Evolutionary conservation across 1,284 basidiomycete genomes (phyloP).

Genomic region (Papiliotrema fonsecae): DNA sequence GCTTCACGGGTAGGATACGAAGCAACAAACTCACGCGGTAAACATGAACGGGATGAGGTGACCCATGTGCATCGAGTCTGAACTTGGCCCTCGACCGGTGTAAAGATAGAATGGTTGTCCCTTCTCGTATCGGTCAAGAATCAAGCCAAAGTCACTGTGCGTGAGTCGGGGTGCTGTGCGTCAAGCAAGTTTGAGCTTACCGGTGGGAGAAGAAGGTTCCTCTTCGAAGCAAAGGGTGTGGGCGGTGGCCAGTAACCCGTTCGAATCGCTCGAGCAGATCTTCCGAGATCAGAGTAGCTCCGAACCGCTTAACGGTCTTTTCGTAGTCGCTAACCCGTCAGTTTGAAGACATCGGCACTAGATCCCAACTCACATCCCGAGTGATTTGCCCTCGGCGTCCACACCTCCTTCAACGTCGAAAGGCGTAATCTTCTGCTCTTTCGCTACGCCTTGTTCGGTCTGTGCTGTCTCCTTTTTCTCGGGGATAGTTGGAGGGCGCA

Average conservation of each 20-base stretch:
- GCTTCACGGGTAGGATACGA: not conserved
- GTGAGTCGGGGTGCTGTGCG: constrained; percentile 1
- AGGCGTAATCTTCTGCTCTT: constrained; percentile 86
- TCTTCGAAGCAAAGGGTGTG: constrained; percentile 85
- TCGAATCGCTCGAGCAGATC: constrained; percentile 86
- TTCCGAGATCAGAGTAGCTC: constrained; percentile 74
- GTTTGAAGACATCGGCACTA: not conserved
- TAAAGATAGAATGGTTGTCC: constrained; percentile 98
- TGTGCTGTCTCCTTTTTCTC: constrained; percentile 5
- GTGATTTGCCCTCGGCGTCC: constrained; percentile 79
- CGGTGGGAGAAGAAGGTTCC: constrained; percentile 98
- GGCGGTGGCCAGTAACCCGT: constrained; percentile 77
- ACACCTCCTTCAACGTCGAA: constrained; percentile 97
- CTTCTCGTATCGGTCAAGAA: constrained; percentile 92
- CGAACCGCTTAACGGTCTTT: constrained; percentile 91
- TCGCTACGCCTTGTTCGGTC: constrained; percentile 11
- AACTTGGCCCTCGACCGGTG: constrained; percentile 94
- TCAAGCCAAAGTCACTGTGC: constrained; percentile 81
- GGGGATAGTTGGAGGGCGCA: constrained; percentile 4
- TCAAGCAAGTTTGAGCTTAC: constrained; percentile 51
- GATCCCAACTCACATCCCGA: constrained; percentile 57
- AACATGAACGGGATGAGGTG: constrained; percentile 98
- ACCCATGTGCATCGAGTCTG: constrained; percentile 95
- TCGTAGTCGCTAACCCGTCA: constrained; percentile 73
- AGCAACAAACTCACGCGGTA: constrained; percentile 66